Conservation (phyloP, 805 yeast genomes). For the Lipomyces oligophaga region DNA sequence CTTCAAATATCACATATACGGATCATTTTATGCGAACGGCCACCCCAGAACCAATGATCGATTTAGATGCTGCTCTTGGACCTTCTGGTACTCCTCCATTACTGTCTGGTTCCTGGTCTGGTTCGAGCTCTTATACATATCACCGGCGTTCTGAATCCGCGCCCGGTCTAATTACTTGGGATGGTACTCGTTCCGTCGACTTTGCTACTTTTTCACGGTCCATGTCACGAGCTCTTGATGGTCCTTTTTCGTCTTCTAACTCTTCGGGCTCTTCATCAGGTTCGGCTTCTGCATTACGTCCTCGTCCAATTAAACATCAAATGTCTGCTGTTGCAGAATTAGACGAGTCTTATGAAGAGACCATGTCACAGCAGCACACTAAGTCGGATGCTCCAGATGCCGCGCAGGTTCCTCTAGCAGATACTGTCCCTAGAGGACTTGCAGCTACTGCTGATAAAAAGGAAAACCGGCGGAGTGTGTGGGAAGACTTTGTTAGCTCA, state of each 20-base stretch:
- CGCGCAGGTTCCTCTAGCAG: not conserved
- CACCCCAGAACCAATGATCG: conserved; percentile 54
- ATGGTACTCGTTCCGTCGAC: conserved; percentile 17
- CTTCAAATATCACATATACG: conserved; percentile 19
- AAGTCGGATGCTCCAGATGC: not conserved
- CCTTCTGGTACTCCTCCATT: conserved; percentile 36
- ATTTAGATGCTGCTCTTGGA: conserved; percentile 51
- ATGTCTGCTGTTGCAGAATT: conserved; percentile 34
- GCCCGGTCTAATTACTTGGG: conserved; percentile 43
- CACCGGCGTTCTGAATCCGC: conserved; percentile 58
- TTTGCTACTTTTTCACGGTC: conserved; percentile 15
- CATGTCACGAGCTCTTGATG: conserved; percentile 6
- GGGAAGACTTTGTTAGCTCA: conserved; percentile 27
- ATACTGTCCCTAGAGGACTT: not conserved
- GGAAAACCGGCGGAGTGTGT: conserved; percentile 17
- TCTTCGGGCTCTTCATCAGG: not conserved
- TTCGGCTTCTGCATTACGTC: conserved; percentile 1
- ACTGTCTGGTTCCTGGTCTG: conserved; percentile 14
- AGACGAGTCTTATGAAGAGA: conserved; percentile 13
- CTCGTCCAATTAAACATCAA: conserved; percentile 32
- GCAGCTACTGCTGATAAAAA: not conserved
- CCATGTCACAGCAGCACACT: conserved; percentile 1
- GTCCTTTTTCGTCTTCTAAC: conserved; percentile 1
- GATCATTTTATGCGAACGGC: conserved; percentile 23
- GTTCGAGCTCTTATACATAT: conserved; percentile 4